Evolutionary conservation across 2,329 filamentous ascomycete genomes (phyloP).

Genomic region (Hypoxylon sp.): DNA sequence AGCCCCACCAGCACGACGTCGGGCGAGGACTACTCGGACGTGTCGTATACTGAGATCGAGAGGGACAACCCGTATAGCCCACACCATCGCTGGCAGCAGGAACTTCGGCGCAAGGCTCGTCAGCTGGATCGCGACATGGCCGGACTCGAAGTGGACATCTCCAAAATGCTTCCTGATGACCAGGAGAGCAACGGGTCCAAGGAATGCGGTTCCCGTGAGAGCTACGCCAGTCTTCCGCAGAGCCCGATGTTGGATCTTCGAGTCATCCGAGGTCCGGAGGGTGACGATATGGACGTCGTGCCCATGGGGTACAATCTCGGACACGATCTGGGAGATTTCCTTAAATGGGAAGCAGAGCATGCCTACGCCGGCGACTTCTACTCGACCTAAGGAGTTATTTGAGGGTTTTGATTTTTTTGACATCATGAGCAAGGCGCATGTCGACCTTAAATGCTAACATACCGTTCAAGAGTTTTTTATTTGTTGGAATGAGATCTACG

Average conservation of each 20-base stretch:
- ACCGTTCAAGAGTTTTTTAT: conserved; percentile 1
- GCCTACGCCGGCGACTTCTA: conserved; percentile 57
- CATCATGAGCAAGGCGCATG: conserved; percentile 32
- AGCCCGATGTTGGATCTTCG: conserved; percentile 66
- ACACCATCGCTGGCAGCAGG: conserved; percentile 48
- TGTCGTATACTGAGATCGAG: conserved; percentile 51
- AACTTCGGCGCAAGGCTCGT: conserved; percentile 32
- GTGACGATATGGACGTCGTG: conserved; percentile 60
- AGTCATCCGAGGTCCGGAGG: conserved; percentile 58
- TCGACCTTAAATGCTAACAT: conserved; percentile 12
- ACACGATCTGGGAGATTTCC: conserved; percentile 71
- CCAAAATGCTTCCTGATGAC: conserved; percentile 34
- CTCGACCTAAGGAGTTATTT: conserved; percentile 28
- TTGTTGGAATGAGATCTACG: conserved; percentile 28
- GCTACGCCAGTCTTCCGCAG: conserved; percentile 63
- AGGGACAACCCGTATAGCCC: conserved; percentile 50
- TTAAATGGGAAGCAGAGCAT: conserved; percentile 70
- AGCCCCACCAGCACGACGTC: conserved; percentile 53
- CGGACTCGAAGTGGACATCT: conserved; percentile 34
- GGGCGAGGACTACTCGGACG: conserved; percentile 51
- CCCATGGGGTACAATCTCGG: conserved; percentile 74
- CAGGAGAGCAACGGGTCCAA: conserved; percentile 36
- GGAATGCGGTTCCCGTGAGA: conserved; percentile 53
- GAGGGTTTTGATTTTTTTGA: conserved; percentile 12
- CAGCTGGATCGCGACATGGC: conserved; percentile 37